A percentile compares a stretch with the other conserved stretches of the same genome.
Evolutionary conservation across 805 yeast species (phyloP).

Genomic region (fission yeast (Schizosaccharomyces pombe)): DNA sequence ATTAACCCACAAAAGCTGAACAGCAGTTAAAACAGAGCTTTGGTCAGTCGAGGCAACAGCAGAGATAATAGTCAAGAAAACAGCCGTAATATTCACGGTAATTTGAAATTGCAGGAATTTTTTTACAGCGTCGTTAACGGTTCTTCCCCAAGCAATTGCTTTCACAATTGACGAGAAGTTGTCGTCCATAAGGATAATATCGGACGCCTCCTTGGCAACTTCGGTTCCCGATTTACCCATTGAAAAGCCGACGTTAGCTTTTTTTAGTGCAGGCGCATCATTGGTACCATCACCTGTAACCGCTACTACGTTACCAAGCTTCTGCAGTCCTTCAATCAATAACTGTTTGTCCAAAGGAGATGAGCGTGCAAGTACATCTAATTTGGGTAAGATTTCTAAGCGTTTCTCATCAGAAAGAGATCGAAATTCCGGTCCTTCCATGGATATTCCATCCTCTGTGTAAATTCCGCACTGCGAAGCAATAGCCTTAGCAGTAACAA

Average conservation of each 20-base stretch:
- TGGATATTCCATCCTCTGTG: constrained; percentile 29
- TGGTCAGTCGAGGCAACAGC: constrained; percentile 69
- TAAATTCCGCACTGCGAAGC: constrained; percentile 67
- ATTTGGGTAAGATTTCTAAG: constrained; percentile 36
- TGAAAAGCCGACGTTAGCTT: constrained; percentile 94
- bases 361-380: constrained; percentile 76
- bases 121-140: constrained; percentile 81
- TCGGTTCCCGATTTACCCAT: constrained; percentile 98
- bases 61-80: constrained; percentile 71
- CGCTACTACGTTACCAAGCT: constrained; percentile 81
- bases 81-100: constrained; percentile 94
- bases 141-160: constrained; percentile 97
- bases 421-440: constrained; percentile 88
- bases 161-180: constrained; percentile 85
- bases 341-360: constrained; percentile 87
- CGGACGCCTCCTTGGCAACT: constrained; percentile 94
- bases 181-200: constrained; percentile 77
- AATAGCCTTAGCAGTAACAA: constrained; percentile 77
- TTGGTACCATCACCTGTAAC: constrained; percentile 99
- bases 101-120: constrained; percentile 90
- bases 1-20: constrained; percentile 91
- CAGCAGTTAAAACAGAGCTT: constrained; percentile 80
- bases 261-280: constrained; percentile 90
- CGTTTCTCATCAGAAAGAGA: constrained; percentile 36
- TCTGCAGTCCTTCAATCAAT: constrained; percentile 57